Evolutionary conservation across 2,329 filamentous ascomycete species (phyloP).

Genomic region (Fusarium sambucinum): DNA sequence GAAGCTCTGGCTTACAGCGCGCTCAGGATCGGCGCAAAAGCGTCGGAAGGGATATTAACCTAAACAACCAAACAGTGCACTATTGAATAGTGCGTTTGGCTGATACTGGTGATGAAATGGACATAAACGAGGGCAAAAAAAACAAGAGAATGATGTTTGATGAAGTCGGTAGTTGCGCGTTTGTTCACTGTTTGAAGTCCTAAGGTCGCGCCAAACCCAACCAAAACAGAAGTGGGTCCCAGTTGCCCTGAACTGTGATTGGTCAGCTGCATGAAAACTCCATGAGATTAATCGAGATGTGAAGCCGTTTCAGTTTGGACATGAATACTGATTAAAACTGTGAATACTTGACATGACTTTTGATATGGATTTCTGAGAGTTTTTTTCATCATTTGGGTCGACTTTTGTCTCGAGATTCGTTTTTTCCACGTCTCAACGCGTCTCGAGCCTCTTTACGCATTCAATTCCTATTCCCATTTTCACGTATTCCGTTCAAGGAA

Average conservation of each 20-base stretch:
- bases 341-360: constrained; percentile 19
- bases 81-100: constrained; percentile 6
- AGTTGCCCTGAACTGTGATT: constrained; percentile 28
- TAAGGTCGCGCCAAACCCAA: constrained; percentile 19
- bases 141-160: constrained; percentile 24
- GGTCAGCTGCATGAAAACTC: constrained; percentile 7
- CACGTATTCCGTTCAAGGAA: constrained; percentile 19
- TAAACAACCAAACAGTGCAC: constrained; percentile 18
- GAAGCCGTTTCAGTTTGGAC: constrained; percentile 21
- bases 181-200: constrained; percentile 42
- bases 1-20: constrained; percentile 44
- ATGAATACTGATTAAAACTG: constrained; percentile 23
- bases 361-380: not conserved
- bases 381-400: not conserved
- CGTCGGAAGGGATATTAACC: constrained; percentile 22
- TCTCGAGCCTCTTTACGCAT: constrained; percentile 1
- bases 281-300: constrained; percentile 8
- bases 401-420: constrained; percentile 5
- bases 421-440: constrained; percentile 23
- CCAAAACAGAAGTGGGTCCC: constrained; percentile 10
- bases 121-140: constrained; percentile 31
- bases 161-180: constrained; percentile 41
- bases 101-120: constrained; percentile 20
- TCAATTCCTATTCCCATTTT: constrained; percentile 38
- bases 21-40: constrained; percentile 37